Evolutionary conservation across 2,329 filamentous ascomycete species (phyloP).

Genomic region (Paecilomyces formosus): DNA sequence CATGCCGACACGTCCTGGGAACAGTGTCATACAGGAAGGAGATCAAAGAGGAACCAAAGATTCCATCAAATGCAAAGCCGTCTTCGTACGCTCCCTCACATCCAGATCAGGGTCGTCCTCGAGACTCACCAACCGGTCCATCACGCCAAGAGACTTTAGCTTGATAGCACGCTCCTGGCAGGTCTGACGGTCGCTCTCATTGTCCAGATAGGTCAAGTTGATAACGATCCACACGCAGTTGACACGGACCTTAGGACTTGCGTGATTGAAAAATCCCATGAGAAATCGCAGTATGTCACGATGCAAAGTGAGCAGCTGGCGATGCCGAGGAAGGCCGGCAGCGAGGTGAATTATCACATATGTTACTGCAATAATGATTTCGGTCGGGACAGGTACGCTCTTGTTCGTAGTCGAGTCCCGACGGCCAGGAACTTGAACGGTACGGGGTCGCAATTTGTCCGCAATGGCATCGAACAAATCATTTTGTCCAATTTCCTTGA

Average conservation of each 20-base stretch:
- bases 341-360: constrained; percentile 85
- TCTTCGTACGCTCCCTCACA: constrained; percentile 76
- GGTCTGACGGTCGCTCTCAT: constrained; percentile 57
- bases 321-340: constrained; percentile 69
- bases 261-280: constrained; percentile 64
- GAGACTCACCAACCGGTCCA: constrained; percentile 57
- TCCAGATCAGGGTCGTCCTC: constrained; percentile 68
- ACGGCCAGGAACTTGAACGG: constrained; percentile 23
- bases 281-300: constrained; percentile 66
- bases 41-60: constrained; percentile 4
- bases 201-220: constrained; percentile 79
- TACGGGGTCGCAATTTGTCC: constrained; percentile 60
- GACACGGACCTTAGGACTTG: constrained; percentile 64
- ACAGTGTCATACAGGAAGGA: neutral
- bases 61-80: constrained; percentile 64
- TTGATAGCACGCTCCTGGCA: constrained; percentile 61
- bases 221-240: constrained; percentile 76
- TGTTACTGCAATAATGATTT: constrained; percentile 70
- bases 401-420: constrained; percentile 22
- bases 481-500: constrained; percentile 67
- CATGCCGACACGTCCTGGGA: neutral
- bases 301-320: constrained; percentile 70
- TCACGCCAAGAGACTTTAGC: constrained; percentile 64
- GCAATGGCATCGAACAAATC: constrained; percentile 74
- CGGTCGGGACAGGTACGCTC: constrained; percentile 34